Base-by-base conservation (phyloP, 2,329 filamentous ascomycete species). In the Diaporthe velutina region DNA sequence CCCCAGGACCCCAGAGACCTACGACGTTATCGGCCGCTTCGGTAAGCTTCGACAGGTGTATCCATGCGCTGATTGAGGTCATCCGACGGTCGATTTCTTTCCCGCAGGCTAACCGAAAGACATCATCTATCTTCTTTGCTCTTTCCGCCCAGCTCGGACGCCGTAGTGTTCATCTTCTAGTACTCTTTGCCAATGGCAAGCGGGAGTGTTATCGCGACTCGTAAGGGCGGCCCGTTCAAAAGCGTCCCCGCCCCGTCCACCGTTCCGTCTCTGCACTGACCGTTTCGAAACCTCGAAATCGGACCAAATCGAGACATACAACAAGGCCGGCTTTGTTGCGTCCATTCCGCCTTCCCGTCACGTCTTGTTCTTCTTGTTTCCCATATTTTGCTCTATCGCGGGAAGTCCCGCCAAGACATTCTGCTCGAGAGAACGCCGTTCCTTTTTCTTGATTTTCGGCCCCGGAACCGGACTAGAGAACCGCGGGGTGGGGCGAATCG, bases 301-400 rank as follows among this genome's bases (percentile, higher is more conserved):
- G 64, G 48, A 68, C 17, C 30, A 33, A 33, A 54, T 35, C 64
- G 64, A 68, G 33, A 68, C 50, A 54, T 19, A 68, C 19, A 40
- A n/a, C n/a, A 38, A 54, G 33, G 64, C 64, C 64, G 52, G 52
- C 42, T 73, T 70, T 35, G 25, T 38, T 9, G 8, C 1, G 17
- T 12, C 19, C 10, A 1, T 66, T 54, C 35, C 19, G 40, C 40
- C 8, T 25, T 45, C 7, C 40, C 57, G 35, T 19, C 28, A 42
- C 4, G 40, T 15, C 58, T 67, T 45, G 77, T 75, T 60, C 82
- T 82, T 76, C 81, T 82, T 50, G 80, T 76, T 28, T 79, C 84
- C 15, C 83, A 54, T 82, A 73, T 83, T 86, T 77, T 80, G 81
- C 22, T 81, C 85, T 45, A 5, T 38, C 82, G 79, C 17, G n/a